Evolutionary conservation across 2,329 filamentous ascomycete genomes (phyloP), one percentile per base, ranked within the genome.

Genomic region (Raffaelea ambrosiae): DNA sequence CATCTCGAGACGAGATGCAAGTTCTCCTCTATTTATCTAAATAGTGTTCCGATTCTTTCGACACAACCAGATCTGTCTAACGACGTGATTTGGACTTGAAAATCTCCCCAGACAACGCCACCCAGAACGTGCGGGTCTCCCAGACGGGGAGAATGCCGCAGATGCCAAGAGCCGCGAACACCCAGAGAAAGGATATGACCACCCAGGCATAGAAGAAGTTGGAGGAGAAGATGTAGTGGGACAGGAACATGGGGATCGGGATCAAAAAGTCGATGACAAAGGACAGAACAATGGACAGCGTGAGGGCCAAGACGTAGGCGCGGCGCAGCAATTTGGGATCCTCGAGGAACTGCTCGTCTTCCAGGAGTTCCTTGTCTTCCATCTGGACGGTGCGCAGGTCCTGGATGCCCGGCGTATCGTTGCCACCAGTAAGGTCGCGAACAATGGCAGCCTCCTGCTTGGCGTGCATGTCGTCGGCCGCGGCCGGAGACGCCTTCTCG

Each of bases 171-270:
- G 41, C 4, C 10, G 26, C 41, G 20, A 43, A 43, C 7, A 43
- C 41, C 41, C 41, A 43, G n/a, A 43, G 11, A 26, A 43, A 43
- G 4, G 23, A 31, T 4, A 43, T 31, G 41, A 43, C 26, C 20
- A 43, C 41, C 41, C 41, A 43, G 41, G 41, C 22, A 22, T 43
- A 43, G 26, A 43, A 43, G 18, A 43, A 43, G 18, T 43, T 31
- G n/a, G 23, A 33, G 2, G 41, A 43, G 26, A 43, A 43, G 3
- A 43, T 18, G 26, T 43, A 43, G 41, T 43, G 41, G 3, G 41
- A 43, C 41, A 33, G 31, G 16, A 33, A 33, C 31, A 33, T 33
- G 9, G 31, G 31, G 31, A 33, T 33, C 9, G 31, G 31, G 31
- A 33, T 33, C 31, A 33, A 33, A 33, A 33, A 33, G 31, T 33